A percentile compares a stretch with the other conserved stretches of the same genome.
Evolutionary conservation across 495 filamentous ascomycete genomes (phyloP).

Genomic region (Penicillium riverlandense): DNA sequence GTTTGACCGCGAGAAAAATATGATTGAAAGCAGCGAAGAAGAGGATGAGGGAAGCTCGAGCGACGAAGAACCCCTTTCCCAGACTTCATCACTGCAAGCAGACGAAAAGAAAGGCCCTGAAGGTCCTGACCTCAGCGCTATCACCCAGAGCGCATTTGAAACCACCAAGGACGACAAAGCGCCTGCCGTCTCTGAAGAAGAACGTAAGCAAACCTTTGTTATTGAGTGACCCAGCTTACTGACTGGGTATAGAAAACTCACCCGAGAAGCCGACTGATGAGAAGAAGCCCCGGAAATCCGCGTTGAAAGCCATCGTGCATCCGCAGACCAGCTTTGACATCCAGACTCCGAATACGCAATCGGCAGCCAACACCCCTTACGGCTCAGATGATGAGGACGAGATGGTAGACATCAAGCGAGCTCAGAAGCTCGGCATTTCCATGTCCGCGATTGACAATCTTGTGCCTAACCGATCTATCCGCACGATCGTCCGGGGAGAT

Average conservation of each 20-base stretch:
- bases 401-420: constrained; percentile 71
- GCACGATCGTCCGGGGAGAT: constrained; percentile 83
- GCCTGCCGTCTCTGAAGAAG: constrained; percentile 34
- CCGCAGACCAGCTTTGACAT: constrained; percentile 74
- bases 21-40: constrained; percentile 46
- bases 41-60: constrained; percentile 40
- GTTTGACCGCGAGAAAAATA: constrained; percentile 49
- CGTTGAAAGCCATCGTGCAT: constrained; percentile 59
- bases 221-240: constrained; percentile 1
- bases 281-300: constrained; percentile 29
- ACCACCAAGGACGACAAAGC: constrained; percentile 6
- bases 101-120: constrained; percentile 18
- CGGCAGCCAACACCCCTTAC: constrained; percentile 66
- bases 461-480: constrained; percentile 73
- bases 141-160: constrained; percentile 14
- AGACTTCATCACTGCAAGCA: constrained; percentile 29
- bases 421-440: constrained; percentile 73
- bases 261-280: constrained; percentile 1
- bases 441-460: constrained; percentile 68
- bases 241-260: constrained; percentile 1
- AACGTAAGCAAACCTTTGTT: constrained; percentile 49
- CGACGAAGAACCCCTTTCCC: constrained; percentile 33
- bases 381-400: constrained; percentile 85
- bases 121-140: constrained; percentile 12
- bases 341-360: constrained; percentile 37